These are phyloP conservation scores for Keithomyces neogunnii DNA, from an alignment of 2,329 filamentous ascomycete genomes.

Conservation along the genomic window DNA sequence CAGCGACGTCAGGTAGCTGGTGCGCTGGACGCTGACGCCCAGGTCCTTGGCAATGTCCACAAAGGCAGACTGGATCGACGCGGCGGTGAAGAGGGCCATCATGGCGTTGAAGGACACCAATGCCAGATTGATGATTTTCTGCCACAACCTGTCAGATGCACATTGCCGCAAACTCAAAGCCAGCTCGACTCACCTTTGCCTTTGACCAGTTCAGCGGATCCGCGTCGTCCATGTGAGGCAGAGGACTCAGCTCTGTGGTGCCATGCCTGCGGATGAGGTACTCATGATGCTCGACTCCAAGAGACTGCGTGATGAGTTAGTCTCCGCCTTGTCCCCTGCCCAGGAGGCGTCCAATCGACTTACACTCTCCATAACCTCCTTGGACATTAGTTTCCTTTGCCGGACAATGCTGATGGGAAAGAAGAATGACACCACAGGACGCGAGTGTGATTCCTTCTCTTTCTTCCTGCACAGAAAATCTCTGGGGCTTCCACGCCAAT, in stretches of 20 bases:
- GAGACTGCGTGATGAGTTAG: no score
- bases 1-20: slow-evolving; percentile 39
- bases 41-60: slow-evolving; percentile 43
- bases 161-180: neutral
- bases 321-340: no score
- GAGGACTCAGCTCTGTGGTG: slow-evolving; percentile 7
- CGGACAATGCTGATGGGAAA: no score
- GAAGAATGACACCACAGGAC: no score
- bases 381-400: no score
- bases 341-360: no score
- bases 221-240: slow-evolving; percentile 9
- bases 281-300: slow-evolving; percentile 3
- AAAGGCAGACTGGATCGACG: slow-evolving; percentile 46
- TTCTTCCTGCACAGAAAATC: no score
- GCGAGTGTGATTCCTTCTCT: no score
- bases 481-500: no score
- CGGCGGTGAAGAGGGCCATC: slow-evolving; percentile 48
- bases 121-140: slow-evolving; percentile 43
- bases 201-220: slow-evolving; percentile 11
- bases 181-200: slow-evolving; percentile 4
- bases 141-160: neutral
- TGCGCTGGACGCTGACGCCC: slow-evolving; percentile 34
- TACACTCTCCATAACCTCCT: no score
- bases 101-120: slow-evolving; percentile 49
- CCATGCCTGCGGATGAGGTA: slow-evolving; percentile 9